A percentile compares a stretch with the other conserved stretches of the same genome.
Evolutionary conservation across 176 grass and related monocot species (phyloP).

Genomic region (Areca catechu): DNA sequence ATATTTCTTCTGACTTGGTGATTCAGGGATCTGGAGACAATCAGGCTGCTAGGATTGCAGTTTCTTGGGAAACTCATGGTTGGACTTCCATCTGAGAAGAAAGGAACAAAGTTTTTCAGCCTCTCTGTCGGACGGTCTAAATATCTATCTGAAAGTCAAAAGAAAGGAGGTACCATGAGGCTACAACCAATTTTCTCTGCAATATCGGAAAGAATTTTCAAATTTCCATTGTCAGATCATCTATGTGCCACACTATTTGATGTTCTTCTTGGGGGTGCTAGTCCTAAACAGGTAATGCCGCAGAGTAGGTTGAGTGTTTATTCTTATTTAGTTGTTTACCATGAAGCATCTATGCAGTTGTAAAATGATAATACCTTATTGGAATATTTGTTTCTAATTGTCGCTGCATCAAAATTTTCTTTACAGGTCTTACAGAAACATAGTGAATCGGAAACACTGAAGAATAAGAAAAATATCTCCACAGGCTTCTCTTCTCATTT

Average conservation of each 20-base stretch:
- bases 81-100: slow-evolving; percentile 75
- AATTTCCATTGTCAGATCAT: slow-evolving; percentile 82
- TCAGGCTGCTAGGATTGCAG: slow-evolving; percentile 85
- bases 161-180: slow-evolving; percentile 34
- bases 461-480: slow-evolving; percentile 42
- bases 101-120: slow-evolving; percentile 71
- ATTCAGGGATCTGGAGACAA: slow-evolving; percentile 74
- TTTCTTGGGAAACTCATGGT: slow-evolving; percentile 88
- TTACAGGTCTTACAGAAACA: slow-evolving; percentile 84
- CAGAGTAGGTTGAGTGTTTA: slow-evolving; percentile 10
- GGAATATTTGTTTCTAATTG: slow-evolving; percentile 1
- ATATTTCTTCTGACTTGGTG: slow-evolving; percentile 10
- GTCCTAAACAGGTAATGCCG: slow-evolving; percentile 83
- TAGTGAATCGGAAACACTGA: slow-evolving; percentile 38
- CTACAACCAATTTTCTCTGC: slow-evolving; percentile 63
- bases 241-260: slow-evolving; percentile 88
- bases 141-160: slow-evolving; percentile 49
- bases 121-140: slow-evolving; percentile 68
- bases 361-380: neutral
- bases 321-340: neutral
- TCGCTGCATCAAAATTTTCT: slow-evolving; percentile 21
- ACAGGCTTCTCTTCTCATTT: slow-evolving; percentile 51
- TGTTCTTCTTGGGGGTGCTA: slow-evolving; percentile 97
- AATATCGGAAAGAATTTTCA: slow-evolving; percentile 78
- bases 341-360: too few species aligned